Conservation (phyloP, 805 yeast genomes). For the Kodamaea hsintzibuensis region DNA sequence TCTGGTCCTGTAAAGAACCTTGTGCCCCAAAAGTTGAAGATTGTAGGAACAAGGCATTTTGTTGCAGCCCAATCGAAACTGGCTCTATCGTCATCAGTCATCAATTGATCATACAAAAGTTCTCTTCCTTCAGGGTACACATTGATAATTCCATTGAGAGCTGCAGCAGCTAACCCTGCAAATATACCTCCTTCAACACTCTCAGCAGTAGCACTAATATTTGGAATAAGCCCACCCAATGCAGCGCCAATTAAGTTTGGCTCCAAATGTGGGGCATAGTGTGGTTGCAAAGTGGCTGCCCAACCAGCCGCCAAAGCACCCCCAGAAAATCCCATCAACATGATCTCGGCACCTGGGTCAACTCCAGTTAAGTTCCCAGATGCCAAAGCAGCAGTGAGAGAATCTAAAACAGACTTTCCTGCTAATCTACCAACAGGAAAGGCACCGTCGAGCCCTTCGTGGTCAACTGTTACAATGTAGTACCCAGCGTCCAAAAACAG, state of each 20-base stretch:
- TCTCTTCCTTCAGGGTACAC: constrained; percentile 28
- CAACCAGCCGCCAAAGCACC: constrained; percentile 38
- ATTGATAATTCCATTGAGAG: constrained; percentile 31
- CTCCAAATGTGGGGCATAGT: constrained; percentile 34
- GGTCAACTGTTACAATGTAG: constrained; percentile 34
- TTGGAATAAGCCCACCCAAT: constrained; percentile 37
- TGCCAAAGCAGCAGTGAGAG: constrained; percentile 28
- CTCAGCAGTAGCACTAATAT: constrained; percentile 27
- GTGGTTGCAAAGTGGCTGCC: constrained; percentile 38
- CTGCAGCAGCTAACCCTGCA: constrained; percentile 31
- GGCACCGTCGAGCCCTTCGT: constrained; percentile 32
- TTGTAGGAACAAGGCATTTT: constrained; percentile 2
- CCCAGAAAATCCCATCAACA: constrained; percentile 40
- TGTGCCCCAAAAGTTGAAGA: background rate
- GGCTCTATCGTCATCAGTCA: background rate
- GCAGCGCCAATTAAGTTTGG: constrained; percentile 29
- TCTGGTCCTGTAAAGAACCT: constrained; percentile 14
- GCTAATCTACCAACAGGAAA: constrained; percentile 33
- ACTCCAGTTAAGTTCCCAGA: constrained; percentile 20
- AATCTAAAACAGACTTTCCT: constrained; percentile 31
- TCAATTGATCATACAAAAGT: background rate
- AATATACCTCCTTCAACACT: constrained; percentile 24
- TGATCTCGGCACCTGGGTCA: constrained; percentile 18
- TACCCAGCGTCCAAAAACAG: constrained; percentile 27
- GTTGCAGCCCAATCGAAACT: background rate